Base-by-base conservation (phyloP, 176 grass and related monocot species). In the Oryza officinalis region DNA sequence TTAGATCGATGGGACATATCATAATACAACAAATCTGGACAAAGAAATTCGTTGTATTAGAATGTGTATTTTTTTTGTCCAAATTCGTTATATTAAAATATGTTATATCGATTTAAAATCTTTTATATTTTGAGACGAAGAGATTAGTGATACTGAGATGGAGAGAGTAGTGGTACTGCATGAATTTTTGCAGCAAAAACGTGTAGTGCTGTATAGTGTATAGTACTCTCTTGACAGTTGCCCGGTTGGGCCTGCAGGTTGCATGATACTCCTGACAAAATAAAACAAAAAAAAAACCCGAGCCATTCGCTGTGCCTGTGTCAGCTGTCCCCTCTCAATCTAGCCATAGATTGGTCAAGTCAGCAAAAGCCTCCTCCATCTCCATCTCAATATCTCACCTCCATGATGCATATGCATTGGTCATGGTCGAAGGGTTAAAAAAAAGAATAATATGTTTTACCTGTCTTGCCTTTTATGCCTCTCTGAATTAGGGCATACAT, bases 261-360 rank as follows among this genome's bases (percentile, higher is more conserved):
- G 26, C 37, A 31, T 18, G 69, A n/a, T 46, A n/a, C 69, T 13
- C 47, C 25, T 54, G 54, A 7, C 52, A 63, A 35, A 35, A 6
- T n/a, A n/a, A n/a, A n/a, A n/a, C n/a, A 35, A 35, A 33, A 33
- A 57, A 11, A 70, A 69, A 27, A 70, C 20, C n/a, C n/a, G 30
- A 26, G 31, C 30, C 25, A 45, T 45, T 32, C 43, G 13, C 6
- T 17, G 80, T 7, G 52, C 12, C 46, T 87, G 47, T 44, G 64
- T 69, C 35, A 52, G 49, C 49, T 77, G 28, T 1, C 2, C 8
- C 22, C 27, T 47, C 4, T n/a, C 22, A 6, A 1, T 22, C 54
- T 10, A 20, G 76, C 13, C 1, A 54, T 8, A 8, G 87, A 84
- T 75, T 23, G 69, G 81, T 83, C 86, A 83, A 83, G 63, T 75